Evolutionary conservation across 2,329 filamentous ascomycete species (phyloP), one percentile per base, ranked within the genome.

Genomic region (Cytospora leucostoma): DNA sequence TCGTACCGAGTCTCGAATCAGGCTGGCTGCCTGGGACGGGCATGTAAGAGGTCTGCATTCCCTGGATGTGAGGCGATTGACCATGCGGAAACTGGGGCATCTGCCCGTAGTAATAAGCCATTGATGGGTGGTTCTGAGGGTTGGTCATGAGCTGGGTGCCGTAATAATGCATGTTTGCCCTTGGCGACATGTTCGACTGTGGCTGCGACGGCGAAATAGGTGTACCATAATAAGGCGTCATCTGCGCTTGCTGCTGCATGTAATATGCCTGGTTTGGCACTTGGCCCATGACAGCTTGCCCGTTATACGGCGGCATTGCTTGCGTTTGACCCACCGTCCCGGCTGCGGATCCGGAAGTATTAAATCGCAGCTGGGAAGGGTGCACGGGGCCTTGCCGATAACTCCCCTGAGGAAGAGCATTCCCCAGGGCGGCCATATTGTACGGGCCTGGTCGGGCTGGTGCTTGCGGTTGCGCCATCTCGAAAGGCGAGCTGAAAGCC

Each of bases 391-490:
- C 71, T 35, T 73, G 72, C 62, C 76, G 75, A 68, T 79, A 81
- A 7, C 69, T 71, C 32, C 72, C 65, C 38, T 76, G 75, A 0
- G 82, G 81, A 35, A 84, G 72, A 56, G 79, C 71, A 66, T 74
- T 77, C 35, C 73, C 72, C 75, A 85, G 77, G 17, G 73, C 67
- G 21, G 68, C 72, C 81, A 84, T 82, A 67, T 80, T 81, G 71
- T 81, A 84, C 8, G 76, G 72, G 5, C 75, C 73, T 37, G 71
- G 67, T 49, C 73, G 73, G 27, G 59, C 62, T 37, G 69, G 67
- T 15, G 67, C 72, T 67, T 75, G 76, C 33, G 66, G 65, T 44
- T 73, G 71, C 52, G 73, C 67, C 75, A 80, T 79, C 61, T 80
- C 77, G 67, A 78, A 73, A 61, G 82, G 80, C 35, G 73, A 70